phyloP scores from a whole-genome alignment of 139 green algal species.

The Pleodorina starrii region DNA sequence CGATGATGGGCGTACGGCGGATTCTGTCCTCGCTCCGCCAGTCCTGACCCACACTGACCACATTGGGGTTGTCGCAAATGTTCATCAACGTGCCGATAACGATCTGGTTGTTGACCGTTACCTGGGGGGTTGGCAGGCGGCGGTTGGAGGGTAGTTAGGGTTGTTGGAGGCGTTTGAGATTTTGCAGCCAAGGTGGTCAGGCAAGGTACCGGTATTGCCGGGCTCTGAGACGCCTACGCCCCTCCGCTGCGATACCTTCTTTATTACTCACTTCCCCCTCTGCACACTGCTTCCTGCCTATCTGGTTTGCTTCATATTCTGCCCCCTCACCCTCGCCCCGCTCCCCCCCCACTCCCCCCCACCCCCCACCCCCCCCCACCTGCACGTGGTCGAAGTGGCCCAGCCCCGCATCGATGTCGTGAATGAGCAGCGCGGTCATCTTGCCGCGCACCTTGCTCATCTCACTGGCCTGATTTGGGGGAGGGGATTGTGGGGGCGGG shows the following conservation, averaged over 20 bases:
- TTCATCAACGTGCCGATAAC: slow-evolving; percentile 93
- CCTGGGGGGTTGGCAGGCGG: slow-evolving; percentile 59
- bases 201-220: no score
- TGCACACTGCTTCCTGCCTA: no score
- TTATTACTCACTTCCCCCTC: no score
- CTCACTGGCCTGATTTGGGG: slow-evolving; percentile 66
- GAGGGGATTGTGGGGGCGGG: background rate
- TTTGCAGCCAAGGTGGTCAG: no score
- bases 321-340: no score
- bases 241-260: no score
- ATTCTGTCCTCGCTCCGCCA: slow-evolving; percentile 76
- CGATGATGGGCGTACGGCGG: slow-evolving; percentile 62
- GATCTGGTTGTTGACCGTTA: slow-evolving; percentile 96
- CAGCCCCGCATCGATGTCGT: slow-evolving; percentile 93
- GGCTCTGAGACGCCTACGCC: no score
- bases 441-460: slow-evolving; percentile 80
- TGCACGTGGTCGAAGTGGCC: slow-evolving; percentile 84
- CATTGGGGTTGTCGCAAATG: slow-evolving; percentile 91
- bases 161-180: no score
- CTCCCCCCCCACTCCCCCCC: background rate
- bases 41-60: slow-evolving; percentile 69
- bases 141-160: no score
- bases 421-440: slow-evolving; percentile 91
- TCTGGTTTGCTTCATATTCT: no score
- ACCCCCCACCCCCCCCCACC: slow-evolving; percentile 52